A percentile compares a stretch with the other conserved stretches of the same genome.
phyloP scores from a whole-genome alignment of 2,329 filamentous ascomycete genomes.

The Fusarium pininemorale region DNA sequence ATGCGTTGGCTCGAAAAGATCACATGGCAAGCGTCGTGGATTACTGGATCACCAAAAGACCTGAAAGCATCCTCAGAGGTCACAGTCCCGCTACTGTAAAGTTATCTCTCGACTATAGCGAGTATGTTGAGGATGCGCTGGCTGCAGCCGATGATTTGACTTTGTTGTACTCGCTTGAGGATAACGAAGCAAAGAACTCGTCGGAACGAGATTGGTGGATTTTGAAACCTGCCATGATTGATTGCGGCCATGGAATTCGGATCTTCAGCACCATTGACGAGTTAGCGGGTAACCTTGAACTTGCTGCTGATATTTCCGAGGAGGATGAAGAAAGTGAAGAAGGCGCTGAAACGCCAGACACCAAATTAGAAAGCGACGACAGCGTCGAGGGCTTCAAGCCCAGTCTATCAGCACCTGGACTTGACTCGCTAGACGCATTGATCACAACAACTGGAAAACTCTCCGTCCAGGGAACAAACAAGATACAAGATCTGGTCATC shows the following conservation, averaged over 20 bases:
- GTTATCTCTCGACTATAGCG: slow-evolving; percentile 50
- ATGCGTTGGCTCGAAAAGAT: slow-evolving; percentile 51
- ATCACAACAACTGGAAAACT: slow-evolving; percentile 43
- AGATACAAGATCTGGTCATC: slow-evolving; percentile 37
- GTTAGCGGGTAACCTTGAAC: slow-evolving; percentile 48
- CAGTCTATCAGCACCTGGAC: slow-evolving; percentile 39
- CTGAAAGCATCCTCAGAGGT: slow-evolving; percentile 44
- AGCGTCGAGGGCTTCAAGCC: slow-evolving; percentile 25
- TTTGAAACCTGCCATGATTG: slow-evolving; percentile 51
- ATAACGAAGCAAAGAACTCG: slow-evolving; percentile 43
- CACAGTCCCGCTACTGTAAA: slow-evolving; percentile 47
- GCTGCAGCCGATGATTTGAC: slow-evolving; percentile 50
- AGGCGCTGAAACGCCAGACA: neutral
- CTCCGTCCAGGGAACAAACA: neutral
- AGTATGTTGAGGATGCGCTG: slow-evolving; percentile 51
- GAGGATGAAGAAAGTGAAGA: slow-evolving; percentile 33
- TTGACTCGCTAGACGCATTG: slow-evolving; percentile 44
- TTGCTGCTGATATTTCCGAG: slow-evolving; percentile 48
- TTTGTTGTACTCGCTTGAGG: slow-evolving; percentile 47
- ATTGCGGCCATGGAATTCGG: slow-evolving; percentile 52
- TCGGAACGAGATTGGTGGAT: slow-evolving; percentile 52
- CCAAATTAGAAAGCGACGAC: neutral
- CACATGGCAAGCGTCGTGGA: slow-evolving; percentile 48
- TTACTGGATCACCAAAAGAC: slow-evolving; percentile 50
- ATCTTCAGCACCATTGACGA: slow-evolving; percentile 52